Evolutionary conservation across 2,329 filamentous ascomycete species (phyloP).

Genomic region (Cryphonectria carpinicola): DNA sequence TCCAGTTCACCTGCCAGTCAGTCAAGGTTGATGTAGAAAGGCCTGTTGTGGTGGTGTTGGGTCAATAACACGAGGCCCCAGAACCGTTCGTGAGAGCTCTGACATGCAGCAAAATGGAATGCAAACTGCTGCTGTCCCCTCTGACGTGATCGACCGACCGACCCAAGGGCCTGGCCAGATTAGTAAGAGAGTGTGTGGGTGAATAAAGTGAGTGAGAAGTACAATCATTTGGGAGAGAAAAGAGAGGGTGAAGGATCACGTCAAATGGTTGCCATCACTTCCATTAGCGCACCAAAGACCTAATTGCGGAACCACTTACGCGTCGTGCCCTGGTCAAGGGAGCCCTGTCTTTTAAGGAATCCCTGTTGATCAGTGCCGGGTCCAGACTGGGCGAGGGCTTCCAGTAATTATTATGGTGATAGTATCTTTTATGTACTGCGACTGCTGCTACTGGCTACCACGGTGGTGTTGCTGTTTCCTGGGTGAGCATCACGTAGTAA

Average conservation of each 20-base stretch:
- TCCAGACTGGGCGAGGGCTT: not conserved
- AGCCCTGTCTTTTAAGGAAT: not conserved
- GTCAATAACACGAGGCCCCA: not conserved
- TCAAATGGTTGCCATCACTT: not conserved
- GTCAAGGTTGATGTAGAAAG: not conserved
- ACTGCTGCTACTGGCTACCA: too few species aligned
- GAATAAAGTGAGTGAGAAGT: too few species aligned
- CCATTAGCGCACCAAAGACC: not conserved
- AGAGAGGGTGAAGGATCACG: not conserved
- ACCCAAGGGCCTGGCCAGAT: not conserved
- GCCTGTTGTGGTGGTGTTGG: not conserved
- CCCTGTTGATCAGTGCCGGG: not conserved
- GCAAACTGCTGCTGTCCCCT: not conserved
- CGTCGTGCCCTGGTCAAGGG: not conserved
- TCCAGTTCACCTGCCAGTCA: too few species aligned
- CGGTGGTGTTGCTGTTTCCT: too few species aligned
- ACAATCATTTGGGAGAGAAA: not conserved
- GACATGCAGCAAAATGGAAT: not conserved
- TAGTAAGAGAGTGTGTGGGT: not conserved
- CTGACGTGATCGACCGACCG: not conserved
- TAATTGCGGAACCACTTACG: constrained; percentile 6
- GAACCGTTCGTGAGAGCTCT: not conserved
- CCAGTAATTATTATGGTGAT: too few species aligned
- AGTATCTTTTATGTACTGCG: too few species aligned
- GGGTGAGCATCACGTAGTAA: too few species aligned